These are phyloP conservation scores for Penicillium sp. DNA, from an alignment of 2,329 filamentous ascomycete genomes.

Conservation along the genomic window DNA sequence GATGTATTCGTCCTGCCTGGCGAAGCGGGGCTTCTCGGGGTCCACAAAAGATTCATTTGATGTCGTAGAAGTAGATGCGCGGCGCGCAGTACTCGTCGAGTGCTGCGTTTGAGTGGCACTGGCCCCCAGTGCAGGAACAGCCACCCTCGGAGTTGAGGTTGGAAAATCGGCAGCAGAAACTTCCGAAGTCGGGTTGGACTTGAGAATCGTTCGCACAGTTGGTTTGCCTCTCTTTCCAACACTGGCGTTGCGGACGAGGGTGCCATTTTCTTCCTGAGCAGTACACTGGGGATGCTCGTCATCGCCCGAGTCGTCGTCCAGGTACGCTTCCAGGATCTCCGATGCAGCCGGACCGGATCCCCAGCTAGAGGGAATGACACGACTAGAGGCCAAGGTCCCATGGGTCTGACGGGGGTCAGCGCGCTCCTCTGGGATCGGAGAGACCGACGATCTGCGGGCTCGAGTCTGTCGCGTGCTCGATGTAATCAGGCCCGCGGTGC, in stretches of 20 bases:
- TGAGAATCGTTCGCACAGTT: slow-evolving; percentile 42
- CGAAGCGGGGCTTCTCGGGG: slow-evolving; percentile 35
- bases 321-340: slow-evolving; percentile 44
- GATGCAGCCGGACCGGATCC: slow-evolving; percentile 49
- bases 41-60: slow-evolving; percentile 27
- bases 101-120: slow-evolving; percentile 1
- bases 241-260: slow-evolving; percentile 43
- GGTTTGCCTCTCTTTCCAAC: slow-evolving; percentile 43
- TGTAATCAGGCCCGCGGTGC: slow-evolving; percentile 30
- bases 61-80: slow-evolving; percentile 16
- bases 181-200: slow-evolving; percentile 24
- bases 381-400: slow-evolving; percentile 67
- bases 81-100: slow-evolving; percentile 10
- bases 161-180: slow-evolving; percentile 17
- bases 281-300: slow-evolving; percentile 16
- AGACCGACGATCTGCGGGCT: slow-evolving; percentile 65
- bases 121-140: not conserved
- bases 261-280: slow-evolving; percentile 23
- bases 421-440: slow-evolving; percentile 72
- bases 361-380: slow-evolving; percentile 69
- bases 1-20: slow-evolving; percentile 17
- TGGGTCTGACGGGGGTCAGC: slow-evolving; percentile 49
- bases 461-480: slow-evolving; percentile 45
- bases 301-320: slow-evolving; percentile 31
- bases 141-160: not conserved